Percentiles rank a stretch among this genome's conserved stretches.
phyloP scores from a whole-genome alignment of 1,284 basidiomycete genomes.

The Malassezia brasiliensis region DNA sequence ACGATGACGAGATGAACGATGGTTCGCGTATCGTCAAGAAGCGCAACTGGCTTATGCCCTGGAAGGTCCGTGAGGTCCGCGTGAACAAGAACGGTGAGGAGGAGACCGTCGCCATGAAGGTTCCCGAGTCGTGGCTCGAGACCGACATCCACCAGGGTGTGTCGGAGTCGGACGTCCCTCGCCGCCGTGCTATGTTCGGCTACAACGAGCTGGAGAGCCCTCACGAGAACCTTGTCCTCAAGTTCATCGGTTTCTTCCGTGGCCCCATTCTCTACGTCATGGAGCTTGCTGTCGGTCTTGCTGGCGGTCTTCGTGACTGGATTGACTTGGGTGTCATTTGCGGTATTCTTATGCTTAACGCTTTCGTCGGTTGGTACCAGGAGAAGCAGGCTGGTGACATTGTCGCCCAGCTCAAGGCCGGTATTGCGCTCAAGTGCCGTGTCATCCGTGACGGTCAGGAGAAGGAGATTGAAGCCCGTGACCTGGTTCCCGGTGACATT shows the following conservation, averaged over 20 bases:
- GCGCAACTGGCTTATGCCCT: constrained; percentile 37
- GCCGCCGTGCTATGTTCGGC: constrained; percentile 46
- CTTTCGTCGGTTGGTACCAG: constrained; percentile 56
- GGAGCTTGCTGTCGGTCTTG: constrained; percentile 49
- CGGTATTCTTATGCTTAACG: constrained; percentile 50
- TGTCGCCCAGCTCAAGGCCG: constrained; percentile 55
- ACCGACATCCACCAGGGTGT: constrained; percentile 53
- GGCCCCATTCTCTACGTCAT: constrained; percentile 50
- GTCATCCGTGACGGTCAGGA: constrained; percentile 53
- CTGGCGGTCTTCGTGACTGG: constrained; percentile 50
- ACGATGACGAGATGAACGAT: constrained; percentile 33
- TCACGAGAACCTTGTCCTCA: constrained; percentile 52
- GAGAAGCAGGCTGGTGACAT: constrained; percentile 55
- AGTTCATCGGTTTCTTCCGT: constrained; percentile 51
- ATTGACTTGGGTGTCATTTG: constrained; percentile 56
- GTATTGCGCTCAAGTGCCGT: constrained; percentile 53
- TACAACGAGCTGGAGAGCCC: constrained; percentile 50
- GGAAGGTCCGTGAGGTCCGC: constrained; percentile 44
- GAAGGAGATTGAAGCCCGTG: constrained; percentile 54
- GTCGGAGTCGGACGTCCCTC: constrained; percentile 49
- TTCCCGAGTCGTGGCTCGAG: constrained; percentile 50
- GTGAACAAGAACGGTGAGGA: constrained; percentile 48
- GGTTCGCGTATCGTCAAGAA: constrained; percentile 40
- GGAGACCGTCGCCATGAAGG: constrained; percentile 43
- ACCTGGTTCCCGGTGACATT: constrained; percentile 56